These are phyloP conservation scores for Brasenia schreberi DNA, from an alignment of 164 flowering plant species.

Conservation along the genomic window DNA sequence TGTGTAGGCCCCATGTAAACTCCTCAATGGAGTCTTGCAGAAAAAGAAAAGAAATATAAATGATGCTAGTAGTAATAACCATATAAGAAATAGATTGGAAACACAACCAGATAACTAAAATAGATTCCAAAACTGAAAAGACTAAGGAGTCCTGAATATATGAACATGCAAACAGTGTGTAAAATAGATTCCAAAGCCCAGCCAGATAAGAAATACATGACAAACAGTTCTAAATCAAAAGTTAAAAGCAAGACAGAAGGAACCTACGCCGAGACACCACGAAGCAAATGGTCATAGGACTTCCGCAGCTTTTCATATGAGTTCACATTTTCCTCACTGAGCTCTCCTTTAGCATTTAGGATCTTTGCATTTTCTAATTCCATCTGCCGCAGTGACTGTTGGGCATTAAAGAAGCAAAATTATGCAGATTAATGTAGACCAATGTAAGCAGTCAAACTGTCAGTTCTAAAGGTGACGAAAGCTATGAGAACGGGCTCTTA, in stretches of 20 bases:
- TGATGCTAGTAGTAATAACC: too few relatives aligned
- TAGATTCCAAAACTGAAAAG: too few relatives aligned
- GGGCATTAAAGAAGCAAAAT: slow-evolving; percentile 2
- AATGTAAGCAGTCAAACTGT: not conserved
- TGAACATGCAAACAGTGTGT: too few relatives aligned
- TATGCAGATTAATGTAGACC: not conserved
- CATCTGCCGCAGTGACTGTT: slow-evolving; percentile 81
- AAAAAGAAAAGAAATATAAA: too few relatives aligned
- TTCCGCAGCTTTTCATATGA: slow-evolving; percentile 90
- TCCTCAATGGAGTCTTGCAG: too few relatives aligned
- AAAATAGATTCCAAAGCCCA: too few relatives aligned
- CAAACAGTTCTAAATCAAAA: too few relatives aligned
- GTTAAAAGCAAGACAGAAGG: not conserved
- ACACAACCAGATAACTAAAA: not conserved
- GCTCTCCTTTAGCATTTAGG: slow-evolving; percentile 91
- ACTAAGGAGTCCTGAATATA: too few relatives aligned
- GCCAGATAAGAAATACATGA: too few relatives aligned
- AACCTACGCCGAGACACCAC: slow-evolving; percentile 85
- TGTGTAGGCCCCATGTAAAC: too few relatives aligned
- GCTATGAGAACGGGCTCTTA: slow-evolving; percentile 25
- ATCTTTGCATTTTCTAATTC: slow-evolving; percentile 91
- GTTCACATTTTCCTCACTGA: slow-evolving; percentile 75
- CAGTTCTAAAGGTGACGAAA: not conserved
- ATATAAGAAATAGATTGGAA: too few relatives aligned
- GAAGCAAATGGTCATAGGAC: slow-evolving; percentile 77